Evolutionary conservation across 805 yeast species (phyloP).

Genomic region (Myxozyma mucilagina): DNA sequence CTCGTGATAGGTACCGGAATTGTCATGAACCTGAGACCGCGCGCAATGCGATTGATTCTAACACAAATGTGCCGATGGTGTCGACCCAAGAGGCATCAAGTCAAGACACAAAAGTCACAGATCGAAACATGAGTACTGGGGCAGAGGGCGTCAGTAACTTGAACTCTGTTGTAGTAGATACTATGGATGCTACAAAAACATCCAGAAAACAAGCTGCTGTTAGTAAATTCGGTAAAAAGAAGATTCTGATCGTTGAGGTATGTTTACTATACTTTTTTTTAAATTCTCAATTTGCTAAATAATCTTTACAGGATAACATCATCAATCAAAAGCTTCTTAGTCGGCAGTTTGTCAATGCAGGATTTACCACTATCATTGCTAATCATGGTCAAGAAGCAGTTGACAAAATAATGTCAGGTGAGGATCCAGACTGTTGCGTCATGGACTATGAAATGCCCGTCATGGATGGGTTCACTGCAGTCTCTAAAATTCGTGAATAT

Average conservation of each 20-base stretch:
- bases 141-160: too few species aligned
- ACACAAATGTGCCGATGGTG: background rate
- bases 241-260: conserved; percentile 74
- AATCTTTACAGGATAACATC: conserved; percentile 64
- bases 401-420: conserved; percentile 38
- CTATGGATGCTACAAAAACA: background rate
- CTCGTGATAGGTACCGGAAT: background rate
- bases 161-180: too few species aligned
- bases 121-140: too few species aligned
- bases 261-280: background rate
- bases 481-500: conserved; percentile 27
- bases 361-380: conserved; percentile 73
- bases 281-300: background rate
- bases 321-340: conserved; percentile 93
- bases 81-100: too few species aligned
- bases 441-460: conserved; percentile 35
- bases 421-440: conserved; percentile 26
- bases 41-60: background rate
- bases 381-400: conserved; percentile 91
- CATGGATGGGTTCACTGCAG: conserved; percentile 38
- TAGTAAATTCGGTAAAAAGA: conserved; percentile 33
- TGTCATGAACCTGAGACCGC: background rate
- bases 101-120: too few species aligned
- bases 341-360: conserved; percentile 84
- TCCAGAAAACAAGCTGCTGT: background rate